Evolutionary conservation across 305 asterid genomes (phyloP), one percentile per base, ranked within the genome.

Genomic region (Solanum hybrid): DNA sequence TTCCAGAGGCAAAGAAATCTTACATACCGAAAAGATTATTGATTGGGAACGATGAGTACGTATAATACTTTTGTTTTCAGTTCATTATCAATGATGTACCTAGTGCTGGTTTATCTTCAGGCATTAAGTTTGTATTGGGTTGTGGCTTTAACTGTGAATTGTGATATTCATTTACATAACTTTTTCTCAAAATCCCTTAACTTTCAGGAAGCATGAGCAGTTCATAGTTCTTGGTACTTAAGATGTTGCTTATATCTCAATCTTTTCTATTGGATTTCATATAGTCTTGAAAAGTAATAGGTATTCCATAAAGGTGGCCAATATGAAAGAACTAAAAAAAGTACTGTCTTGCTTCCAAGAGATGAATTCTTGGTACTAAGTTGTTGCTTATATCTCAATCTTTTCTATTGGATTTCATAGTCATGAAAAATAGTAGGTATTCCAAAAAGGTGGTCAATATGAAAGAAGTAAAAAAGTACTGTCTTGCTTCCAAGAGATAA

Each of bases 31-130:
- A 93, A 91, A 96, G 98, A 94, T 91, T 97, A 76, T 92, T 94
- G 77, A 95, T 98, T 90, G 98, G 96, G 90, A 95, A 94, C 87
- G 97, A 97, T 87, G 97, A 97, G 99, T 97, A 95, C 92, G 99
- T 88, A 76, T 51, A 31, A n/a, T 76, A 46, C 40, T 29, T 29
- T 94, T 90, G 89, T 89, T 76, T 73, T 57, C 88, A 80, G 57
- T 90, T 89, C 57, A 34, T 80, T 61, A 7, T 82, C 71, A 36
- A 5, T 77, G 76, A 57, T 26, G 78, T 87, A 67, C 67, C 42
- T 46, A 46, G 40, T 51, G 29, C 87, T 51, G 87, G 75, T 82
- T 82, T 40, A 28, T 26, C 71, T 39, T 82, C 69, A 40, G 71
- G 71, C 69, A 8, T 82, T 40, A 64, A 28, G 87, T 46, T 16